These are phyloP conservation scores for Paramecium sonneborni DNA, from an alignment of 73 alveolate genomes.

Conservation along the genomic window DNA sequence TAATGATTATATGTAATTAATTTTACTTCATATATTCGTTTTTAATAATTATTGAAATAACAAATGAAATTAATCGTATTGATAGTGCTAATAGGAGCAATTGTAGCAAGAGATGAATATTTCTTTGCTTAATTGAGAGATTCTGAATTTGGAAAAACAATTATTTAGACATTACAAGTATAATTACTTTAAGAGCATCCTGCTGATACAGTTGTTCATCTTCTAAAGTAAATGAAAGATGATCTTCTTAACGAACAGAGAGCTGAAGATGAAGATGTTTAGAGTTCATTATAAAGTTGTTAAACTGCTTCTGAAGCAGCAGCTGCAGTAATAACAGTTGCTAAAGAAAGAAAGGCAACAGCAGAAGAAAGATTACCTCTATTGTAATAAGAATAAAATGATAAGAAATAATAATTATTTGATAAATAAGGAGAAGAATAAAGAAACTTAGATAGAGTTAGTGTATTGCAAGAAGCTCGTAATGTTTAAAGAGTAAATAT, in stretches of 20 bases:
- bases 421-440: constrained; percentile 41
- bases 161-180: constrained; percentile 8
- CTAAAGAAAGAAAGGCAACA: constrained; percentile 38
- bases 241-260: constrained; percentile 32
- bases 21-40: background rate
- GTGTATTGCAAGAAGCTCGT: constrained; percentile 33
- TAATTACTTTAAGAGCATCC: constrained; percentile 26
- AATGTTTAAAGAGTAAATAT: background rate
- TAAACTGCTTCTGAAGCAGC: constrained; percentile 1
- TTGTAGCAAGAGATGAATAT: constrained; percentile 37
- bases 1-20: background rate
- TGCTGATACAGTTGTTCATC: constrained; percentile 52
- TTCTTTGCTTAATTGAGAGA: constrained; percentile 45
- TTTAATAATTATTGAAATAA: background rate
- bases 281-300: background rate
- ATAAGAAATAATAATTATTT: background rate
- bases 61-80: background rate
- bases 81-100: constrained; percentile 1
- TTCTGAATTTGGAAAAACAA: constrained; percentile 57
- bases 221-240: constrained; percentile 36
- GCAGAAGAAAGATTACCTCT: constrained; percentile 46
- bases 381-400: background rate
- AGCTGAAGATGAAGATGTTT: constrained; percentile 50
- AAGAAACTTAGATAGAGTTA: constrained; percentile 54
- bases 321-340: constrained; percentile 5